Conservation (phyloP, 768 basidiomycete species). For the Mycena venus region DNA sequence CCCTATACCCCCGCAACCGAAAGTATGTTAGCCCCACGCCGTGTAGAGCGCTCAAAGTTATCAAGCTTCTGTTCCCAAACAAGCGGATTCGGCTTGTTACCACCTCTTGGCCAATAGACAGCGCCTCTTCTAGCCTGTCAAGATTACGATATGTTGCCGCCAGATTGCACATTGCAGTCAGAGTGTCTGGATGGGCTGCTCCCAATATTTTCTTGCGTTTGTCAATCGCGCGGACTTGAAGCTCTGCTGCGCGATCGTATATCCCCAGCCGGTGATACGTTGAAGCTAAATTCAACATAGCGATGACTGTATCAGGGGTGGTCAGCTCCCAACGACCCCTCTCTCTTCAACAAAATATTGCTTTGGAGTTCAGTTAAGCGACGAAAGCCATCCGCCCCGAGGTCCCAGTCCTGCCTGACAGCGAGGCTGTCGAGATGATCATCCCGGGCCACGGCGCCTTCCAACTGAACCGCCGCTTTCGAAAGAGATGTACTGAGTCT, state of each 20-base stretch:
- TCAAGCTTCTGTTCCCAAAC: background rate
- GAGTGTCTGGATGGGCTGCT: background rate
- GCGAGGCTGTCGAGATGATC: background rate
- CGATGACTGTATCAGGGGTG: background rate
- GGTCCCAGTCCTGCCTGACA: background rate
- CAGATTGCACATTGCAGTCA: background rate
- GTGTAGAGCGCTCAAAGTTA: background rate
- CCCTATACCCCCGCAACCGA: background rate
- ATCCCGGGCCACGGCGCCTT: background rate
- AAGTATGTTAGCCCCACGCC: slow-evolving; percentile 1
- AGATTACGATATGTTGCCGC: background rate
- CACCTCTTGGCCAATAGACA: background rate
- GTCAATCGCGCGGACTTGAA: slow-evolving; percentile 1
- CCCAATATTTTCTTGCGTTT: background rate
- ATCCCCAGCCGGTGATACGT: background rate
- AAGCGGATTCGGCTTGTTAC: background rate
- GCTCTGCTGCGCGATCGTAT: background rate
- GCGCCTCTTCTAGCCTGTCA: background rate
- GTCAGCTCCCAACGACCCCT: background rate
- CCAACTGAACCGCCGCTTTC: background rate
- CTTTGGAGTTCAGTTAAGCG: background rate
- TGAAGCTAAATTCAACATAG: slow-evolving; percentile 4
- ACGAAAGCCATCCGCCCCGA: background rate
- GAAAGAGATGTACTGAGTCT: background rate
- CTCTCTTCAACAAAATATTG: background rate